Base-by-base conservation (phyloP, 2,329 filamentous ascomycete genomes). In the Fusarium staphyleae region DNA sequence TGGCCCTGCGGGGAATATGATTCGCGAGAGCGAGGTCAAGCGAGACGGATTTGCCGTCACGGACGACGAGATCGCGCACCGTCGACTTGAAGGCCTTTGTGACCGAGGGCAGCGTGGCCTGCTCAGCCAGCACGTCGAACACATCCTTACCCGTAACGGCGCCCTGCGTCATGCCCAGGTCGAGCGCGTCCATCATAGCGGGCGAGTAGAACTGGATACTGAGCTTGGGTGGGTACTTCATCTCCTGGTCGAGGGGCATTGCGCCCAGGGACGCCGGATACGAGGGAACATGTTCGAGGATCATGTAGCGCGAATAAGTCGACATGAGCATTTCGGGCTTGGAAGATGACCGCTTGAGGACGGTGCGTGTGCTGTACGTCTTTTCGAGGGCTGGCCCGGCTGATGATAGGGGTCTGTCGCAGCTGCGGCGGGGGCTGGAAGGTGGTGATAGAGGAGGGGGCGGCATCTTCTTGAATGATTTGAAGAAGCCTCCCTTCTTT, bases 71-170 rank as follows among this genome's bases (percentile, higher is more conserved):
- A n/a, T 77, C 73, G 16, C 73, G 72, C 3, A 85, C 77, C 1
- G 70, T 71, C 1, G 68, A 64, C 57, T 76, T 77, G 69, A 82
- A 80, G 0, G 74, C 70, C 42, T 75, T 77, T 2, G 74, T 75
- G 5, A 81, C 66, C 3, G 71, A 74, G 0, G 74, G 73, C 8
- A 77, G 74, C n/a, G 72, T 70, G 2, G 76, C 73, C 36, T 78
- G 74, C n/a, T 80, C 75, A 4, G 74, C 69, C 4, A 86, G 74
- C n/a, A 85, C 77, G 33, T 77, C 74, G 65, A 86, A 86, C 11
- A 85, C 74, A 53, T 86, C 81, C 56, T 74, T 76, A 39, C 78
- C 75, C 40, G 75, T 66, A 13, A 80, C 71, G 2, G 72, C 68
- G 2, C 73, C 70, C 3, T 66, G 61, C 3, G 68, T 67, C 28